Percentiles rank a stretch among this genome's conserved stretches.
Conservation (phyloP, 129 eudicot genomes). For the Escallonia herrerae region DNA sequence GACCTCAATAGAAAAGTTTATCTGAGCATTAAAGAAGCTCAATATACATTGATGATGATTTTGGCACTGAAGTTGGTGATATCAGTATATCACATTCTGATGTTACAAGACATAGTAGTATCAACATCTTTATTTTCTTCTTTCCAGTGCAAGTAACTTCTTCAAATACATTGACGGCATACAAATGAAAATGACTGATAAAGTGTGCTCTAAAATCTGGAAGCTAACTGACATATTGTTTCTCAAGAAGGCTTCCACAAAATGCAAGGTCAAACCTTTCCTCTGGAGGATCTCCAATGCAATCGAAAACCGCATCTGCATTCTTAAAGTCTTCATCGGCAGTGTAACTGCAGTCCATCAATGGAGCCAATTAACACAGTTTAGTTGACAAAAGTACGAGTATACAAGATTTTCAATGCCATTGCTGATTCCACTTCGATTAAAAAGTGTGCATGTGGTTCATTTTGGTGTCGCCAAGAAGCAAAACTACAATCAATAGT, state of each 20-base stretch:
- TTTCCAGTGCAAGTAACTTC: neutral
- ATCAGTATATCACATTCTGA: too few species aligned
- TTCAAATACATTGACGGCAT: too few species aligned
- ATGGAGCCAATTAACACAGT: neutral
- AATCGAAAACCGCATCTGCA: slow-evolving; percentile 98
- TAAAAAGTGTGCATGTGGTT: too few species aligned
- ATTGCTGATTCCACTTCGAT: too few species aligned
- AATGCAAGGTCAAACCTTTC: slow-evolving; percentile 83
- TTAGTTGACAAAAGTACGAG: neutral
- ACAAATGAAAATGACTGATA: too few species aligned
- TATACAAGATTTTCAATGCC: neutral
- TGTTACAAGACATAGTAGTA: slow-evolving; percentile 4
- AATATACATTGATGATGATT: too few species aligned
- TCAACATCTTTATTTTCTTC: neutral
- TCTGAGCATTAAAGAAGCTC: too few species aligned
- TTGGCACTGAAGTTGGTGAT: too few species aligned
- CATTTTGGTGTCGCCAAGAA: too few species aligned
- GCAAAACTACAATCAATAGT: too few species aligned
- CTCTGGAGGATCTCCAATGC: slow-evolving; percentile 98
- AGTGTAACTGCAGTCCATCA: slow-evolving; percentile 59
- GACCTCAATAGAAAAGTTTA: too few species aligned
- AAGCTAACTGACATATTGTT: slow-evolving; percentile 46
- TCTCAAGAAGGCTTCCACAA: slow-evolving; percentile 75
- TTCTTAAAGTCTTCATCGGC: slow-evolving; percentile 85
- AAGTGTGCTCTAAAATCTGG: neutral